phyloP scores from a whole-genome alignment of 1,139 yeast genomes.

The Candida neerlandica region DNA sequence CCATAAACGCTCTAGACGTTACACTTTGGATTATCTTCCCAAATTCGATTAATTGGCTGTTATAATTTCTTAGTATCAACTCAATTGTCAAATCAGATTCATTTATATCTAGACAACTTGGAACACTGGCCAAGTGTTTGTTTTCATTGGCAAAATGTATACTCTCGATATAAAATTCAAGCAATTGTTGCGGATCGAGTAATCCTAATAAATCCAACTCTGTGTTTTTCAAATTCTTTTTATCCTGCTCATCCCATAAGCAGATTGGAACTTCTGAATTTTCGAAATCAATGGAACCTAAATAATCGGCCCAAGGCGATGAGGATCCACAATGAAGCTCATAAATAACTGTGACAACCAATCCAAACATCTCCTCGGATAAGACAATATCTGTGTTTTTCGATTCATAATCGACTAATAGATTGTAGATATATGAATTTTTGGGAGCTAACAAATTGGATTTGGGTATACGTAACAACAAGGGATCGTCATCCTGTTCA shows the following conservation, averaged over 20 bases:
- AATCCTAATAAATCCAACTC: conserved; percentile 69
- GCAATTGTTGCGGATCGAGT: conserved; percentile 59
- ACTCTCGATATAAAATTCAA: conserved; percentile 54
- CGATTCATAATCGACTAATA: conserved; percentile 55
- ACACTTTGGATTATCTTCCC: conserved; percentile 59
- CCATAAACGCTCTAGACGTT: conserved; percentile 77
- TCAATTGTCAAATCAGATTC: conserved; percentile 5
- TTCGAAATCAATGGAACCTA: conserved; percentile 54
- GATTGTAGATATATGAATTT: conserved; percentile 67
- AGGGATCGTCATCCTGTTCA: conserved; percentile 27
- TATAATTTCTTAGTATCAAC: conserved; percentile 10
- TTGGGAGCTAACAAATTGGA: conserved; percentile 55
- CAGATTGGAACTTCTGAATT: conserved; percentile 51
- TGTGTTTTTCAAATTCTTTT: conserved; percentile 57
- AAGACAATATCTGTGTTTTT: conserved; percentile 34
- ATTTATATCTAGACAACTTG: conserved; percentile 34
- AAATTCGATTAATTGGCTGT: conserved; percentile 38
- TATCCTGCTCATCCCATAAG: conserved; percentile 61
- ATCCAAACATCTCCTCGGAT: conserved; percentile 58
- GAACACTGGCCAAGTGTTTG: conserved; percentile 34
- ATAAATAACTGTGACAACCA: conserved; percentile 70
- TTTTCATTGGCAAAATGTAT: conserved; percentile 48
- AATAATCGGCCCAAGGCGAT: conserved; percentile 79
- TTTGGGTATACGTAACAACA: conserved; percentile 53
- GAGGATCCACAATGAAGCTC: conserved; percentile 53